phyloP scores from a whole-genome alignment of 1,139 yeast genomes.

The Pichia sp. region DNA sequence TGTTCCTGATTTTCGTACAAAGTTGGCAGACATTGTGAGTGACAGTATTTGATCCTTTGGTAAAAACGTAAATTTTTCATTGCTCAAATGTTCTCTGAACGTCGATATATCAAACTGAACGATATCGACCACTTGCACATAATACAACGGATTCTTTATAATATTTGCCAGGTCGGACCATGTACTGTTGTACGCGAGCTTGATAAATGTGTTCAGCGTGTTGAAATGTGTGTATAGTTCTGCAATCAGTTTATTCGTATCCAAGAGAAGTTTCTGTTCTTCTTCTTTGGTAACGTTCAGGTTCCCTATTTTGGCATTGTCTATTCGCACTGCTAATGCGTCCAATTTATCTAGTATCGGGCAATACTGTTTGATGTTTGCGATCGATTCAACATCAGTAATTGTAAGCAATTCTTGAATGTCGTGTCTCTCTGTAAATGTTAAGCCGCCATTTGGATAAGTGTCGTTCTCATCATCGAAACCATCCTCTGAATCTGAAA shows the following conservation, averaged over 20 bases:
- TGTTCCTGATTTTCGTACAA: conserved; percentile 19
- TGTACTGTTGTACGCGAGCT: conserved; percentile 47
- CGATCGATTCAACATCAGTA: conserved; percentile 7
- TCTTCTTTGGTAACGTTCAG: background rate
- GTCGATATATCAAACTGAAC: conserved; percentile 37
- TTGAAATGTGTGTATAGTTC: conserved; percentile 52
- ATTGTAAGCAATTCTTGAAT: conserved; percentile 9
- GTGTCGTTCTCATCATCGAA: background rate
- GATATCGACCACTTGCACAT: conserved; percentile 45
- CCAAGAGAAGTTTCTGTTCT: conserved; percentile 34
- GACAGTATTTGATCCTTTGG: conserved; percentile 64
- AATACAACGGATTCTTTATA: conserved; percentile 58
- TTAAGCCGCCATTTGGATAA: background rate
- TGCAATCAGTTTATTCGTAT: conserved; percentile 49
- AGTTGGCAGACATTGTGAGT: conserved; percentile 65
- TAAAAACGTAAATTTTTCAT: conserved; percentile 35
- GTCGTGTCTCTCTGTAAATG: background rate
- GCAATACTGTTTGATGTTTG: conserved; percentile 12
- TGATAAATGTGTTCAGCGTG: conserved; percentile 43
- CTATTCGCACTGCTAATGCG: conserved; percentile 21
- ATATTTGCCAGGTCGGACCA: conserved; percentile 69
- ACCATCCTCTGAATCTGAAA: conserved; percentile 11
- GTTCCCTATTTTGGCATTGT: background rate
- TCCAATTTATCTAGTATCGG: conserved; percentile 20
- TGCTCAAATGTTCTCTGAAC: conserved; percentile 21